Percentiles rank a stretch among this genome's conserved stretches.
These are phyloP conservation scores for Mycena filopes DNA, from an alignment of 768 basidiomycete genomes.

Conservation along the genomic window DNA sequence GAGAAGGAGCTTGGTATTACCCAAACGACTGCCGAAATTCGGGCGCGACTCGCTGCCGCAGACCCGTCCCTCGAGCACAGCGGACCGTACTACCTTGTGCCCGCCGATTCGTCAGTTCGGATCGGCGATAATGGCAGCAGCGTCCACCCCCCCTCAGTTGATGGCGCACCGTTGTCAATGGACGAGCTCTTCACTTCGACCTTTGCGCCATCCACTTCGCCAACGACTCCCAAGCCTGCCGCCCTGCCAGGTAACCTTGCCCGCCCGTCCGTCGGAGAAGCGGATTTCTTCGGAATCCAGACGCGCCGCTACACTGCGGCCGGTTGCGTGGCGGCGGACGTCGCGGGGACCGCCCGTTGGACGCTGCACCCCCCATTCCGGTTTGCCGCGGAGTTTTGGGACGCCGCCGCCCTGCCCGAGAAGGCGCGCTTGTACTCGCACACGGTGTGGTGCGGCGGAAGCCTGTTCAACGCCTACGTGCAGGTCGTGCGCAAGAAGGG, in stretches of 20 bases:
- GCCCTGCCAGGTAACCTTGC: slow-evolving; percentile 39
- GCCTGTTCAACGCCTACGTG: slow-evolving; percentile 88
- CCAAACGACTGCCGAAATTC: slow-evolving; percentile 64
- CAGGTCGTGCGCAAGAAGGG: slow-evolving; percentile 88
- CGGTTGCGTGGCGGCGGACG: slow-evolving; percentile 54
- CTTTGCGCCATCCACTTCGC: slow-evolving; percentile 36
- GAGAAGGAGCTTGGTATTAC: slow-evolving; percentile 79
- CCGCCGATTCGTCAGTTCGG: slow-evolving; percentile 74
- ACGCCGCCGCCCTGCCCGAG: slow-evolving; percentile 82
- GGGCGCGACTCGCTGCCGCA: slow-evolving; percentile 37
- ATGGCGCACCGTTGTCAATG: slow-evolving; percentile 60
- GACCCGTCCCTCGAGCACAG: slow-evolving; percentile 36
- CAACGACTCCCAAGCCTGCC: slow-evolving; percentile 30
- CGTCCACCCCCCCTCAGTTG: slow-evolving; percentile 46
- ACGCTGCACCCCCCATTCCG: slow-evolving; percentile 82
- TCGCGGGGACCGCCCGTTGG: slow-evolving; percentile 64
- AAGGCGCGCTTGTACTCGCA: slow-evolving; percentile 86
- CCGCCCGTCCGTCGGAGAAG: slow-evolving; percentile 51
- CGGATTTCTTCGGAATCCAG: slow-evolving; percentile 73
- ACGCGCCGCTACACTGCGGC: slow-evolving; percentile 53
- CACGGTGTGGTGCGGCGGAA: slow-evolving; percentile 92
- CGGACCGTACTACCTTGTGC: slow-evolving; percentile 70
- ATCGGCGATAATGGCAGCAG: slow-evolving; percentile 75
- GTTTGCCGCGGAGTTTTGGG: slow-evolving; percentile 93
- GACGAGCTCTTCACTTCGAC: slow-evolving; percentile 72